These are phyloP conservation scores for Inosperma sp. DNA, from an alignment of 768 basidiomycete species.

Conservation along the genomic window DNA sequence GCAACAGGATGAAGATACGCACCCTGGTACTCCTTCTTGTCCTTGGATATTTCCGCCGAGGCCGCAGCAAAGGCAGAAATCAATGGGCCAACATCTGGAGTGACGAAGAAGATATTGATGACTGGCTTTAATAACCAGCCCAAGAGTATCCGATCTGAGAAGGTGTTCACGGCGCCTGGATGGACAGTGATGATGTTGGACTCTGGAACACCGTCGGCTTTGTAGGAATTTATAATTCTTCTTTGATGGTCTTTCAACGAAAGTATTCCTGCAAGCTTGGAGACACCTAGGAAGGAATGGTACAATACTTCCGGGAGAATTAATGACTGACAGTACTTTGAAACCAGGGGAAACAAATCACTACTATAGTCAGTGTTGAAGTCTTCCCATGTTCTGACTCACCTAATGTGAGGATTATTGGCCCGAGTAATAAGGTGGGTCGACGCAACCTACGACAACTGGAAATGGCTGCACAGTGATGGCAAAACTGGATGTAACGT, in stretches of 20 bases:
- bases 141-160: conserved; percentile 16
- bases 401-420: conserved; percentile 24
- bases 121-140: conserved; percentile 15
- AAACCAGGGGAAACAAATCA: conserved; percentile 24
- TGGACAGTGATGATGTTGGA: conserved; percentile 30
- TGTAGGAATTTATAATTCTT: conserved; percentile 21
- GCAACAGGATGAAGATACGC: conserved; percentile 37
- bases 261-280: conserved; percentile 45
- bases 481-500: background rate
- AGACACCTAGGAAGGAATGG: conserved; percentile 31
- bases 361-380: conserved; percentile 29
- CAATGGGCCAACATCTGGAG: conserved; percentile 33
- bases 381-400: conserved; percentile 28
- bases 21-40: conserved; percentile 34
- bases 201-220: background rate
- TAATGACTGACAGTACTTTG: conserved; percentile 24
- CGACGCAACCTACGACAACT: conserved; percentile 21
- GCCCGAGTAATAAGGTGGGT: conserved; percentile 22
- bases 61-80: conserved; percentile 38
- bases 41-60: conserved; percentile 29
- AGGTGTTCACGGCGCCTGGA: conserved; percentile 34
- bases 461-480: too few relatives aligned
- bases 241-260: conserved; percentile 45
- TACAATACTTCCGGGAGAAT: too few relatives aligned
- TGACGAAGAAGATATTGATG: conserved; percentile 20